phyloP scores from a whole-genome alignment of 768 basidiomycete genomes.

The Tulasnella sp. region DNA sequence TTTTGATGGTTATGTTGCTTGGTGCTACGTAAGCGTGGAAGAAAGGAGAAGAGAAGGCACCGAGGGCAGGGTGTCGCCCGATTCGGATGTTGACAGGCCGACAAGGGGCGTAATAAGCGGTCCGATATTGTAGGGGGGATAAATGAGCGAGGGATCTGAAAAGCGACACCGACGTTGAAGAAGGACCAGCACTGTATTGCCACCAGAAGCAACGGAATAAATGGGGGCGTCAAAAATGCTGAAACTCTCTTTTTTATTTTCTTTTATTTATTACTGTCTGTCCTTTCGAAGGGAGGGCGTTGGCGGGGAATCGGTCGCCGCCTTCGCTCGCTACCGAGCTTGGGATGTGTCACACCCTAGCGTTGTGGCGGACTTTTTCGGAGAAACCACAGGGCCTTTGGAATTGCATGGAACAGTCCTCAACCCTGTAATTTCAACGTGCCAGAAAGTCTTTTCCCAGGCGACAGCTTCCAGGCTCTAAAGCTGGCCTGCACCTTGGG shows the following conservation, averaged over 20 bases:
- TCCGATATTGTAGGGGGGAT: neutral
- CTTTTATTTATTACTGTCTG: neutral
- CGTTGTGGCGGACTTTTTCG: neutral
- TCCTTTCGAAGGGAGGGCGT: neutral
- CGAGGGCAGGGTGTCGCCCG: neutral
- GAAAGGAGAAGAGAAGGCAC: neutral
- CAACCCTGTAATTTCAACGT: neutral
- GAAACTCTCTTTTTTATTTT: neutral
- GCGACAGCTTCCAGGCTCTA: neutral
- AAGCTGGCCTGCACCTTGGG: neutral
- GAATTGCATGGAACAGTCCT: neutral
- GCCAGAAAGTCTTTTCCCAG: neutral
- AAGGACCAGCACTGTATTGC: neutral
- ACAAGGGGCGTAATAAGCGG: neutral
- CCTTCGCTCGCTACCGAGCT: conserved; percentile 2
- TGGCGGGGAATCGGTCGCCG: neutral
- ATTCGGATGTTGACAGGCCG: neutral
- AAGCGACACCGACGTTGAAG: neutral
- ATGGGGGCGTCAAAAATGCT: neutral
- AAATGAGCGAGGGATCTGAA: neutral
- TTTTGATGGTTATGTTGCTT: no score
- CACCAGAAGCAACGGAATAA: neutral
- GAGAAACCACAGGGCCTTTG: neutral
- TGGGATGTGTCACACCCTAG: neutral
- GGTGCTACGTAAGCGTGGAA: conserved; percentile 1